Evolutionary conservation across 140 eudicot genomes (phyloP).

Genomic region (Artemisia princeps): DNA sequence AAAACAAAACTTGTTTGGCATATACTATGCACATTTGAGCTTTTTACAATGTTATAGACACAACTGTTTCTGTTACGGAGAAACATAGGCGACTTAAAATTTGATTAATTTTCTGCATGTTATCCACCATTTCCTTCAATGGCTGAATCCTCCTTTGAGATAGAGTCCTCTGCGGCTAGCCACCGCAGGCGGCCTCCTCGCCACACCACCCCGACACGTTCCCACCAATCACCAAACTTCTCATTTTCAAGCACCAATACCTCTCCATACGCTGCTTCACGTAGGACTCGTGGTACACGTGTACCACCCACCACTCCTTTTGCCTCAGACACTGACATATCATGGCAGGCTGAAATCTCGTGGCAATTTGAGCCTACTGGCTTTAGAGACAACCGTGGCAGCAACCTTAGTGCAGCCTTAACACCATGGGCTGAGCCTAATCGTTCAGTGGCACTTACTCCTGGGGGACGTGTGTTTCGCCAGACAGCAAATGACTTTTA

Average conservation of each 20-base stretch:
- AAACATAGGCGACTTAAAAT: constrained; percentile 4
- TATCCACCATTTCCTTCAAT: constrained; percentile 21
- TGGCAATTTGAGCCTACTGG: constrained; percentile 63
- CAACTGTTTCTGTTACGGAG: constrained; percentile 18
- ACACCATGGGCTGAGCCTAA: constrained; percentile 48
- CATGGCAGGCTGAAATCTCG: constrained; percentile 70
- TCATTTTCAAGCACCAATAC: constrained; percentile 48
- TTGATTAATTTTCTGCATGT: constrained; percentile 21
- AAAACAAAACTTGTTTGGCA: constrained; percentile 13
- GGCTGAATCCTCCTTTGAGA: constrained; percentile 45
- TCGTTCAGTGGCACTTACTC: constrained; percentile 20
- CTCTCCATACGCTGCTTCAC: constrained; percentile 31
- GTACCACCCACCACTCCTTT: constrained; percentile 64
- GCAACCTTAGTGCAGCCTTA: constrained; percentile 50
- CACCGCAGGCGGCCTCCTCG: constrained; percentile 24
- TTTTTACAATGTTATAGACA: constrained; percentile 2
- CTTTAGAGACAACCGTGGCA: constrained; percentile 36
- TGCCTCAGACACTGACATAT: constrained; percentile 52
- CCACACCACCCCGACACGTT: constrained; percentile 27
- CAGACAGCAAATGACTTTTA: constrained; percentile 66
- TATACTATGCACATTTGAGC: constrained; percentile 19
- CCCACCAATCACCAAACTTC: constrained; percentile 29
- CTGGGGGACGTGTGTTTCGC: constrained; percentile 36
- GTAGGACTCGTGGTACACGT: constrained; percentile 26
- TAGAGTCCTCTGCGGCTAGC: constrained; percentile 28